Base-by-base conservation (phyloP, 192 early-diverging fungal genomes). In the Coemansia sp. region DNA sequence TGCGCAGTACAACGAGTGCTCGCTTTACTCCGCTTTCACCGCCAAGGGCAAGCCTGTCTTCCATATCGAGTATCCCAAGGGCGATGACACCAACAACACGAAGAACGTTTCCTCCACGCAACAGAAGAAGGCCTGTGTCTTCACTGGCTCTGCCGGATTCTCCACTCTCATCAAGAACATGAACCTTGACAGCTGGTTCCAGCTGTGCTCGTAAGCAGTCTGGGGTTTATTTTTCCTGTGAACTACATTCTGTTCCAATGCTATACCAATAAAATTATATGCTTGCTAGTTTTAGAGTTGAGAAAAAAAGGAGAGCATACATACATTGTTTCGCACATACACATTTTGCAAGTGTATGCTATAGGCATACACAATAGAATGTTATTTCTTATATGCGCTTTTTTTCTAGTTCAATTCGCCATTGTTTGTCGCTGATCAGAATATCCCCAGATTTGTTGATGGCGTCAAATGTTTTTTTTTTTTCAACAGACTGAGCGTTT, bases 111-210 rank as follows among this genome's bases (percentile, higher is more conserved):
- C 57, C 37, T 37, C 57, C 39, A 41, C 19, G 5, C 36, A 59
- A 5, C 11, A 18, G 36, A 37, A 59, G 37, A 59, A 11, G 4
- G 57, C 57, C 7, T 59, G 57, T 40, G 57, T 41, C 4, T 59
- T 59, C 57, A 59, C 6, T 19, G 39, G 5, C 39, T 59, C 57
- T 59, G 36, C 57, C 2, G 16, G n/a, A 1, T 59, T 59, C 39
- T 59, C 57, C n/a, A 59, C 57, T 6, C 36, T 59, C 36, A 59
- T 59, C 57, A 59, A 59, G 26, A 59, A 59, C 37, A 59, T 59
- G 36, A 16, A 59, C 8, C 57, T 59, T n/a, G 57, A 59, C 57
- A 59, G 57, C 57, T 59, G 57, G 57, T 40, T 59, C 39, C 36
- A 59, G 12, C 32, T 41, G 4, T 59, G 57, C 57, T 59, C 7